These are phyloP conservation scores for Basidiobolus meristosporus DNA, from an alignment of 371 early-diverging fungal species.

Conservation along the genomic window DNA sequence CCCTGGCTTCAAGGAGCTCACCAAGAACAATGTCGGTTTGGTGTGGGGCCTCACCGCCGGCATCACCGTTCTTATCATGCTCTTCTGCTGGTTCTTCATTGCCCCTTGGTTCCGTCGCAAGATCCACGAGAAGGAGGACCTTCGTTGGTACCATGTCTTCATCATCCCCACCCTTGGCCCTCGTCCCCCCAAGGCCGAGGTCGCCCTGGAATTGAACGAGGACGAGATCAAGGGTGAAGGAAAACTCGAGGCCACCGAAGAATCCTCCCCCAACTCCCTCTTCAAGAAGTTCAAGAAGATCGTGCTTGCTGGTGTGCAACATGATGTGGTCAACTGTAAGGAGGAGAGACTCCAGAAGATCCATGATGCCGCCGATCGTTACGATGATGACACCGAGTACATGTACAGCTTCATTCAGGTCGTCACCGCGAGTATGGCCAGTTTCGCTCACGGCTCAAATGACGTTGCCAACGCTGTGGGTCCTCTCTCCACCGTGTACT, in stretches of 20 bases:
- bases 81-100: slow-evolving; percentile 34
- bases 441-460: too few species aligned
- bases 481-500: slow-evolving; percentile 52
- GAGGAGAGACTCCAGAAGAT: slow-evolving; percentile 21
- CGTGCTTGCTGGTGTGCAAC: slow-evolving; percentile 19
- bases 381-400: too few species aligned
- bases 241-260: not conserved
- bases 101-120: slow-evolving; percentile 38
- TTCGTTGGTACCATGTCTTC: slow-evolving; percentile 55
- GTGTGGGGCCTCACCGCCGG: slow-evolving; percentile 33
- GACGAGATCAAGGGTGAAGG: not conserved
- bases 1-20: slow-evolving; percentile 32
- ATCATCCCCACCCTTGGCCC: slow-evolving; percentile 19
- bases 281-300: slow-evolving; percentile 6
- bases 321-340: slow-evolving; percentile 36
- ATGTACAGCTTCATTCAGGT: too few species aligned
- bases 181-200: slow-evolving; percentile 8
- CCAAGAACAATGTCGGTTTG: slow-evolving; percentile 13
- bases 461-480: too few species aligned
- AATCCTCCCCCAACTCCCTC: not conserved
- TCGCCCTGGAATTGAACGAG: slow-evolving; percentile 1
- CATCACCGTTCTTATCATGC: slow-evolving; percentile 21
- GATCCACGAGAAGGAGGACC: too few species aligned
- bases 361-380: slow-evolving; percentile 39
- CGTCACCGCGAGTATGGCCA: too few species aligned